Evolutionary conservation across 2,329 filamentous ascomycete genomes (phyloP).

Genomic region (Incumbomyces delicatus): DNA sequence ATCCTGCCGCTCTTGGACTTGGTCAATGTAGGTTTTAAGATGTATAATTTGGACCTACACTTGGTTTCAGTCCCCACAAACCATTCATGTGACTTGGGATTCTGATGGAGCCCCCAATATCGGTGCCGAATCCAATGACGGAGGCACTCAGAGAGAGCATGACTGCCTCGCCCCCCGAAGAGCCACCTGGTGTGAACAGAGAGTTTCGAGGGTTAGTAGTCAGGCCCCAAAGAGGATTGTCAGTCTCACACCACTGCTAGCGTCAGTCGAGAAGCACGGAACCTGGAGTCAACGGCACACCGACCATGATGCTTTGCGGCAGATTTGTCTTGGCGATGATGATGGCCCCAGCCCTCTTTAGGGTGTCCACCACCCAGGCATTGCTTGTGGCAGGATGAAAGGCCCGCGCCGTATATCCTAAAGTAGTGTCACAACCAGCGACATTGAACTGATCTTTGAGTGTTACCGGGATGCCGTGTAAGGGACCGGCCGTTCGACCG

Average conservation of each 20-base stretch:
- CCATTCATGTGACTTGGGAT: constrained; percentile 42
- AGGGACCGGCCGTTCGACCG: constrained; percentile 37
- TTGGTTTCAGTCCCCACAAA: constrained; percentile 42
- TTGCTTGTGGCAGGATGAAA: constrained; percentile 39
- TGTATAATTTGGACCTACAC: constrained; percentile 33
- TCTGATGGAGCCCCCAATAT: constrained; percentile 43
- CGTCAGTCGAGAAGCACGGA: constrained; percentile 32
- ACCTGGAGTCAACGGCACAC: constrained; percentile 13
- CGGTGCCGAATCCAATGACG: constrained; percentile 41
- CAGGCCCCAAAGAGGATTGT: constrained; percentile 43
- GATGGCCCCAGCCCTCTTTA: constrained; percentile 42
- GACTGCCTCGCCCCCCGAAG: constrained; percentile 36
- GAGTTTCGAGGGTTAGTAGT: constrained; percentile 38
- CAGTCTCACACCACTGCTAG: constrained; percentile 44
- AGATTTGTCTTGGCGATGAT: constrained; percentile 45
- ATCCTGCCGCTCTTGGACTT: constrained; percentile 43
- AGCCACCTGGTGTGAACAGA: constrained; percentile 39
- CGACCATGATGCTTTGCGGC: constrained; percentile 44
- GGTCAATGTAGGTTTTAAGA: background rate
- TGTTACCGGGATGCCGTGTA: constrained; percentile 47
- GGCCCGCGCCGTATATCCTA: constrained; percentile 39
- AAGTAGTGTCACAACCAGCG: constrained; percentile 46
- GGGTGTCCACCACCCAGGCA: constrained; percentile 40
- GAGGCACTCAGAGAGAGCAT: constrained; percentile 34
- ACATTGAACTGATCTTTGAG: constrained; percentile 56